Conservation (phyloP, 169 alveolate species). For the Plasmodium knowlesi region DNA sequence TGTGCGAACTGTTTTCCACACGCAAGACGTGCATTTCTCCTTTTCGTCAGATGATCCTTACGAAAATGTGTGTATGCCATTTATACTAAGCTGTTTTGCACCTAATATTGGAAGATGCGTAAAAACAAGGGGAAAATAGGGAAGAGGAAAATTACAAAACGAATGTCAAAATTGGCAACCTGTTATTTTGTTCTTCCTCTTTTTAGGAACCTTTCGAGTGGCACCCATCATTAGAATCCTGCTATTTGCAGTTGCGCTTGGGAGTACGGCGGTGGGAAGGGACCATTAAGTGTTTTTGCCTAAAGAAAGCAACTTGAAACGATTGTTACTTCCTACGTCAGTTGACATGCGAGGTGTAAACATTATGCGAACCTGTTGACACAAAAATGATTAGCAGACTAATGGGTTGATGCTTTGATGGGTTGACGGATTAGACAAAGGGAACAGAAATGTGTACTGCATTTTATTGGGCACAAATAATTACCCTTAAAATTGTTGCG, state of each 20-base stretch:
- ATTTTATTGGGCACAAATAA: not conserved
- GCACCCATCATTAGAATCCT: not conserved
- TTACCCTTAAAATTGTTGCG: not conserved
- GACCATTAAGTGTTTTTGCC: not conserved
- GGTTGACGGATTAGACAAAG: not conserved
- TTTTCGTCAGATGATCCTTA: not conserved
- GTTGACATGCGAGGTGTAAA: not conserved
- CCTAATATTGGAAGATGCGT: not conserved
- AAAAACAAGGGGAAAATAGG: too few species aligned
- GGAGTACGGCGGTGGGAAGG: not conserved
- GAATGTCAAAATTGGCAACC: not conserved
- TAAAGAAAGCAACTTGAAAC: not conserved
- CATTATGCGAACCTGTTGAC: not conserved
- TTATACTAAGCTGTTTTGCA: not conserved
- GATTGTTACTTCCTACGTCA: not conserved
- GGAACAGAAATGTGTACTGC: not conserved
- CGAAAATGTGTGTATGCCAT: not conserved
- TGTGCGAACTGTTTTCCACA: not conserved
- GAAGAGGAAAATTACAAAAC: not conserved
- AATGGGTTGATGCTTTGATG: not conserved
- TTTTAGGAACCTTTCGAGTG: not conserved
- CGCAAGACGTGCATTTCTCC: not conserved
- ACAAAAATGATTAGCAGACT: not conserved
- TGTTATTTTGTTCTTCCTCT: not conserved
- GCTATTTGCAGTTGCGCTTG: not conserved